Evolutionary conservation across 108 stramenopile genomes (phyloP), one percentile per base, ranked within the genome.

Genomic region (Cyclotella kingstonii): DNA sequence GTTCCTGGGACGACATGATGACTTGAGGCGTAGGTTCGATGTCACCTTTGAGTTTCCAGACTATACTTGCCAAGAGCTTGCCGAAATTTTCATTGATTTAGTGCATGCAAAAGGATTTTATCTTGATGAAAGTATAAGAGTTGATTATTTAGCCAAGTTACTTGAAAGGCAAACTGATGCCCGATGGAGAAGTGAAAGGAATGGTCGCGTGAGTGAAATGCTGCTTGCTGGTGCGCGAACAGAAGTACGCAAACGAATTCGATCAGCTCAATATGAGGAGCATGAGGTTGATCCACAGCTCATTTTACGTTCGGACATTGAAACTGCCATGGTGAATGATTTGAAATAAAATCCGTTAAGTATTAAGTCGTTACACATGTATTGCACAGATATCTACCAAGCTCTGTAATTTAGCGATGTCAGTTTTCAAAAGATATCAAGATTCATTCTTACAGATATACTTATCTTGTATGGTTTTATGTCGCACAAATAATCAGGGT

Each of bases 41-140:
- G 51, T 89, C 33, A 81, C 82, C 19, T 90, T 90, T 60, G 89
- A 94, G 67, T 90, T 94, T 47, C 92, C 92, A n/a, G 92, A 94
- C 56, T 90, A 89, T 47, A 80, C 87, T 4, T 90, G 87, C 46
- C 53, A 66, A 5, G 87, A 90, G 57, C 56, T 94, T 34, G 84
- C 89, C 17, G 85, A 81, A 51, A 85, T 94, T 59, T 94, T 90
- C 54, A 70, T 85, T 21, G 89, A 90, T 47, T 56, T 90, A 35
- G 85, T 83, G 18, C 80, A 82, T 34, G 85, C 89, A 40, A 94
- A 94, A 74, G 92, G 92, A 30, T 94, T 94, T 47, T 87, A 90
- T 39, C 44, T 90, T 19, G 86, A 82, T 7, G 82, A 83, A 18
- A 73, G 66, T 31, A 65, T 94, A 12, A 57, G 67, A 21, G 81